These are phyloP conservation scores for Solanum habrochaites DNA, from an alignment of 257 asterid genomes.

Conservation along the genomic window DNA sequence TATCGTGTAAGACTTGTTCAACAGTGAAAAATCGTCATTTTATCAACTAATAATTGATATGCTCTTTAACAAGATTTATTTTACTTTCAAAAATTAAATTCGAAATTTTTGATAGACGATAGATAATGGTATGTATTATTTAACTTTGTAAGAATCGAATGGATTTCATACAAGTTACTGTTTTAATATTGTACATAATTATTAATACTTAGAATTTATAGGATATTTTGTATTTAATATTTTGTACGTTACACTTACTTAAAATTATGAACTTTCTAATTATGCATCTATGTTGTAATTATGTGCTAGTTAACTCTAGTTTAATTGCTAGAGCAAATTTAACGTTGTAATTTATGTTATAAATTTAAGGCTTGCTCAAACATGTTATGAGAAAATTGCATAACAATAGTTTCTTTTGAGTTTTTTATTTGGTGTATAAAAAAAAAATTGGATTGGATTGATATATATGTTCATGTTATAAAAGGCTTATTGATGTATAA, in stretches of 20 bases:
- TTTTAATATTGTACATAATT: not conserved
- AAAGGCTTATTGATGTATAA: not conserved
- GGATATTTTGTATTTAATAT: not conserved
- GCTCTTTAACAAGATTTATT: not conserved
- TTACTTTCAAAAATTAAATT: not conserved
- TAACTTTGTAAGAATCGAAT: not conserved
- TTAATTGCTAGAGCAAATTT: not conserved
- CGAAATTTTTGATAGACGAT: not conserved
- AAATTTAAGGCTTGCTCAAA: not conserved
- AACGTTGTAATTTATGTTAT: not conserved
- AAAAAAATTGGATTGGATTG: rapidly evolving
- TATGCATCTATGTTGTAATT: not conserved
- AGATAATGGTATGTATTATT: not conserved
- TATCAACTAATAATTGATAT: not conserved
- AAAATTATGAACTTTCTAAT: not conserved
- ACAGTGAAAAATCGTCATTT: not conserved
- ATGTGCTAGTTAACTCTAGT: not conserved
- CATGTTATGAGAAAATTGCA: not conserved
- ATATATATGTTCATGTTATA: not conserved
- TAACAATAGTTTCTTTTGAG: not conserved
- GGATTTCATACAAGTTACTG: not conserved
- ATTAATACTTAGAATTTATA: not conserved
- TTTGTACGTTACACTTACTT: not conserved
- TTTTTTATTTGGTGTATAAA: not conserved
- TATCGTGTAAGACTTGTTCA: not conserved